Percentiles rank a stretch among this genome's conserved stretches.
Conservation (phyloP, 2,329 filamentous ascomycete species). For the Parastagonospora nodorum region DNA sequence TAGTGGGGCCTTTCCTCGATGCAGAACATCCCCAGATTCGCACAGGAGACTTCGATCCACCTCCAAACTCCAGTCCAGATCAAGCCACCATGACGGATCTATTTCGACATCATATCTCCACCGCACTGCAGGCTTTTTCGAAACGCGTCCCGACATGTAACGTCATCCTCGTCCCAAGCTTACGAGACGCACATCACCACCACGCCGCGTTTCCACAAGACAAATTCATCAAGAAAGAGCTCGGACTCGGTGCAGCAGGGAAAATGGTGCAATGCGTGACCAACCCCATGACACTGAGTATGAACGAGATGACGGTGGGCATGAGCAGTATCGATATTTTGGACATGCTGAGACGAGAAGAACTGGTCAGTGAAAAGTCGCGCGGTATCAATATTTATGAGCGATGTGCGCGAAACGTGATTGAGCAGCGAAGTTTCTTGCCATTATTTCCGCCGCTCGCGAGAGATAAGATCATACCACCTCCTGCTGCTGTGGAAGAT, state of each 20-base stretch:
- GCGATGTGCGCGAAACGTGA: slow-evolving; percentile 74
- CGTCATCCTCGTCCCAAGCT: slow-evolving; percentile 81
- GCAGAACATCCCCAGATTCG: slow-evolving; percentile 87
- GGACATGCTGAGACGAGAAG: slow-evolving; percentile 78
- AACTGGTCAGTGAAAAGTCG: slow-evolving; percentile 64
- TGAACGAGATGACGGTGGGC: slow-evolving; percentile 86
- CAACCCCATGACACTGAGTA: slow-evolving; percentile 85
- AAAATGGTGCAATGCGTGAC: slow-evolving; percentile 79
- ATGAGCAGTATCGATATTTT: slow-evolving; percentile 84
- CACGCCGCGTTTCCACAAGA: slow-evolving; percentile 88
- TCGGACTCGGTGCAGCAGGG: slow-evolving; percentile 66
- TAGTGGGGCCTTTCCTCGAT: slow-evolving; percentile 89
- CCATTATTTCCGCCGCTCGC: slow-evolving; percentile 84
- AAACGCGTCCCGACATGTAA: slow-evolving; percentile 75
- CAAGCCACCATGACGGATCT: slow-evolving; percentile 79
- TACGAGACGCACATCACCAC: slow-evolving; percentile 79
- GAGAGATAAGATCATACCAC: slow-evolving; percentile 65
- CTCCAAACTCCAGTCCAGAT: slow-evolving; percentile 61
- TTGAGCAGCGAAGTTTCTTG: slow-evolving; percentile 90
- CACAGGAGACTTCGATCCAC: slow-evolving; percentile 52
- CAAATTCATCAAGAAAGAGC: slow-evolving; percentile 69
- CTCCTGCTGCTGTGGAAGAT: slow-evolving; percentile 39
- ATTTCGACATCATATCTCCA: slow-evolving; percentile 80
- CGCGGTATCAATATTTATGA: slow-evolving; percentile 67
- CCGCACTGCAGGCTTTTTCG: slow-evolving; percentile 72